These are phyloP conservation scores for Myotisia sp. DNA, from an alignment of 2,329 filamentous ascomycete genomes.

Conservation along the genomic window DNA sequence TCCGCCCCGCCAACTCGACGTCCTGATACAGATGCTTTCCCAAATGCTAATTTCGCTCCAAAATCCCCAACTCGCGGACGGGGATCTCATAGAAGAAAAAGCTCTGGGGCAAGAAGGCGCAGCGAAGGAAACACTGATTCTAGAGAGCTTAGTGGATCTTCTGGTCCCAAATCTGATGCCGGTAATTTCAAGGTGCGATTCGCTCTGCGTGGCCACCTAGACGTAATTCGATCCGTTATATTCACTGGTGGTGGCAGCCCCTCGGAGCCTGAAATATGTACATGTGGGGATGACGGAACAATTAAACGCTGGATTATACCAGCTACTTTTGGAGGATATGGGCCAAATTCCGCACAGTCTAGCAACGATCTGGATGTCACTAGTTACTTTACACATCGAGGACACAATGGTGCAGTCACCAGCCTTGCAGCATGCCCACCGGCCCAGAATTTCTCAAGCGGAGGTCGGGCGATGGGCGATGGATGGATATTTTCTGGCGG, in stretches of 20 bases:
- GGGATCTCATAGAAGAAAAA: slow-evolving; percentile 62
- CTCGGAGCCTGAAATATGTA: slow-evolving; percentile 92
- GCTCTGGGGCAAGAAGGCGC: slow-evolving; percentile 56
- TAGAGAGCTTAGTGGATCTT: slow-evolving; percentile 30
- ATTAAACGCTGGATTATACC: slow-evolving; percentile 97
- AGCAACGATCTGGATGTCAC: slow-evolving; percentile 76
- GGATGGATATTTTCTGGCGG: slow-evolving; percentile 98
- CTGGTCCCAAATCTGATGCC: slow-evolving; percentile 45
- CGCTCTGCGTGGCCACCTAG: slow-evolving; percentile 78
- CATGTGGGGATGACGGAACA: slow-evolving; percentile 83
- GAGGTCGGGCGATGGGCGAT: slow-evolving; percentile 74
- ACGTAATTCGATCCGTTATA: slow-evolving; percentile 85
- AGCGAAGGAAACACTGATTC: slow-evolving; percentile 51
- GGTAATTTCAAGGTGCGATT: slow-evolving; percentile 85
- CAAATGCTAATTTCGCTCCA: slow-evolving; percentile 59
- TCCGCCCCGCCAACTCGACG: slow-evolving; percentile 40
- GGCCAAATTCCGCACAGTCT: slow-evolving; percentile 37
- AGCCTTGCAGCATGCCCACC: slow-evolving; percentile 76
- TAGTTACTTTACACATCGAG: slow-evolving; percentile 88
- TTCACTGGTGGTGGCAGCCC: slow-evolving; percentile 94
- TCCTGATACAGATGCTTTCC: slow-evolving; percentile 79
- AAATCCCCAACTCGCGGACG: slow-evolving; percentile 64
- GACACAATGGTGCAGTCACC: slow-evolving; percentile 81
- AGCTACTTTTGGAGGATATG: slow-evolving; percentile 51
- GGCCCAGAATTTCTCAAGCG: slow-evolving; percentile 75